These are phyloP conservation scores for Cyclotella cryptica DNA, from an alignment of 108 stramenopile genomes.

Conservation along the genomic window DNA sequence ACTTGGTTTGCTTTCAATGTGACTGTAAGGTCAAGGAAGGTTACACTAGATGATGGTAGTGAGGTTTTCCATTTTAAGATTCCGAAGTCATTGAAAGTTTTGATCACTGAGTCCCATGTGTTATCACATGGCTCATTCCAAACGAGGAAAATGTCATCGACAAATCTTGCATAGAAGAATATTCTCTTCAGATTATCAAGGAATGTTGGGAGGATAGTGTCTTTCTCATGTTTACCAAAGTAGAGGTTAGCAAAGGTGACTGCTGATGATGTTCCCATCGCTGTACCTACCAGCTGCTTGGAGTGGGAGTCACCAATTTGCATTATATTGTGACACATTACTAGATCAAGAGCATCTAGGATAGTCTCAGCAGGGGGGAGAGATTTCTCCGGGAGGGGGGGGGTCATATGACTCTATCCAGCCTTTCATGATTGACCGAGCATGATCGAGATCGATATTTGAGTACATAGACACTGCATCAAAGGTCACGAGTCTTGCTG, in stretches of 20 bases:
- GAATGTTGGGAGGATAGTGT: background rate
- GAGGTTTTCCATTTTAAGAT: conserved; percentile 8
- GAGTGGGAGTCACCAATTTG: conserved; percentile 28
- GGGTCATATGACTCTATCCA: background rate
- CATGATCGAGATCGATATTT: background rate
- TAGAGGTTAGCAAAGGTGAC: conserved; percentile 24
- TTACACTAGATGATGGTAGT: background rate
- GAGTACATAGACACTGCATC: background rate
- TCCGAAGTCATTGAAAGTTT: background rate
- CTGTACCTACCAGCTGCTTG: conserved; percentile 22
- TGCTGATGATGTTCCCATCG: conserved; percentile 41
- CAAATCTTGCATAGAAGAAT: background rate
- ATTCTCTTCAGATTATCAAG: background rate
- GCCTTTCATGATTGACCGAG: background rate
- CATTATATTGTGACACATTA: conserved; percentile 15
- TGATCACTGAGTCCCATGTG: background rate
- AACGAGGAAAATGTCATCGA: background rate
- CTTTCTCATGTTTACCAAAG: conserved; percentile 27
- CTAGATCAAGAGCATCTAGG: no score
- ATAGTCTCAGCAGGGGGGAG: no score
- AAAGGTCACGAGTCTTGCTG: background rate
- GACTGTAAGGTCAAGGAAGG: conserved; percentile 24
- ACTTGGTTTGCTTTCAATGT: background rate
- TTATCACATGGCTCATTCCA: background rate
- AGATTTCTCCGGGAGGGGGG: background rate